A percentile compares a stretch with the other conserved stretches of the same genome.
Evolutionary conservation across 768 basidiomycete species (phyloP).

Genomic region (Gelatoporia subvermispora): DNA sequence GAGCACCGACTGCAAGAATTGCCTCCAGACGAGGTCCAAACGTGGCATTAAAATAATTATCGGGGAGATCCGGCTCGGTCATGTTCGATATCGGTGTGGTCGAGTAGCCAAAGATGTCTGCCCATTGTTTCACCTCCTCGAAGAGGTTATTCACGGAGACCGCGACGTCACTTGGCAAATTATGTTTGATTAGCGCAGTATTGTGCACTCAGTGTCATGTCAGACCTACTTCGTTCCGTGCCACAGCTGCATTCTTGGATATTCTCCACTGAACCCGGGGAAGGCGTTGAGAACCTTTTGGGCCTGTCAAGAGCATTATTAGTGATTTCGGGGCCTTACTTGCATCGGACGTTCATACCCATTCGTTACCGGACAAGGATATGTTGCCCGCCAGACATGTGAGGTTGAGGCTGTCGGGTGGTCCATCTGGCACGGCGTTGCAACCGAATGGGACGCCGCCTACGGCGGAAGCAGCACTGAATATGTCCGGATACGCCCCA

Average conservation of each 20-base stretch:
- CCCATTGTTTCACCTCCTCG: constrained; percentile 53
- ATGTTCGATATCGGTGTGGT: constrained; percentile 31
- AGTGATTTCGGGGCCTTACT: too few species aligned
- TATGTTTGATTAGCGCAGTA: background rate
- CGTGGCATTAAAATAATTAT: constrained; percentile 38
- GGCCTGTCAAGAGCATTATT: constrained; percentile 26
- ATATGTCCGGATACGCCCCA: constrained; percentile 53
- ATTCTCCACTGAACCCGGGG: constrained; percentile 47
- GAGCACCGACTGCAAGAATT: constrained; percentile 41
- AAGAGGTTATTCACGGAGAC: constrained; percentile 46
- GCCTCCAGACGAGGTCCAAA: constrained; percentile 47
- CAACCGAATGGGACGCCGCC: constrained; percentile 53
- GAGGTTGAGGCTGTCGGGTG: constrained; percentile 35
- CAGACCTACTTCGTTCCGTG: constrained; percentile 42
- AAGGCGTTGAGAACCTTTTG: constrained; percentile 43
- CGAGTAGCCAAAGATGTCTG: constrained; percentile 44
- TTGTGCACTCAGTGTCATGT: background rate
- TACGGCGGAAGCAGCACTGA: constrained; percentile 42
- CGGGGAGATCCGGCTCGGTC: constrained; percentile 37
- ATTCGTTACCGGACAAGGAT: constrained; percentile 41
- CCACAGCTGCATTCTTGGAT: constrained; percentile 50
- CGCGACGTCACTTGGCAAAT: constrained; percentile 39
- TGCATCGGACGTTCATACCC: constrained; percentile 19
- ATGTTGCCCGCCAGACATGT: constrained; percentile 34
- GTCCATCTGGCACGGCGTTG: constrained; percentile 37